phyloP scores from a whole-genome alignment of 768 basidiomycete species.

The Tulasnella sp. region DNA sequence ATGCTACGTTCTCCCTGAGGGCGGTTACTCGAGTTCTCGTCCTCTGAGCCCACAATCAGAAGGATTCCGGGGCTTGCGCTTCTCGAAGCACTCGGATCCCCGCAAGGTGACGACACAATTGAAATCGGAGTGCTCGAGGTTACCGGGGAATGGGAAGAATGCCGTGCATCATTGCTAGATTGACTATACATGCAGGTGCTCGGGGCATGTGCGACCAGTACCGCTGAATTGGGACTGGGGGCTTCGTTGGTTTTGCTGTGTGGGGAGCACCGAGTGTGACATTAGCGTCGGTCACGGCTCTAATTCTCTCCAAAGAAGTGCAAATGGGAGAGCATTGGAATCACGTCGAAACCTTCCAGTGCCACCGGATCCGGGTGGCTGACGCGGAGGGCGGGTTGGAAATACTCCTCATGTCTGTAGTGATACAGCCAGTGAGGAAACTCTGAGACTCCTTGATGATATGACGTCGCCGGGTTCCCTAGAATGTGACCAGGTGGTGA shows the following conservation, averaged over 20 bases:
- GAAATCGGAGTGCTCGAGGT: neutral
- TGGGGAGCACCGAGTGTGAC: too few species aligned
- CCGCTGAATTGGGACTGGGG: neutral
- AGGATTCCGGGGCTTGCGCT: neutral
- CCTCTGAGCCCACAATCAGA: too few species aligned
- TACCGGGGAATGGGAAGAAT: neutral
- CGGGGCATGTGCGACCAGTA: neutral
- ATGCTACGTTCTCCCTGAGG: neutral
- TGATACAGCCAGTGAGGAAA: neutral
- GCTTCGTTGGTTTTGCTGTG: too few species aligned
- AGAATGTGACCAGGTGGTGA: too few species aligned
- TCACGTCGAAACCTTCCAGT: constrained; percentile 13
- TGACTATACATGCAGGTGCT: neutral
- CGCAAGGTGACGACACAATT: neutral
- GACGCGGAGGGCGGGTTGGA: constrained; percentile 5
- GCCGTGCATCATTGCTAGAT: neutral
- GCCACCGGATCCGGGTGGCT: neutral
- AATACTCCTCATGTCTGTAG: neutral
- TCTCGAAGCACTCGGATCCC: neutral
- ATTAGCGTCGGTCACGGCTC: neutral
- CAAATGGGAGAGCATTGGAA: constrained; percentile 13
- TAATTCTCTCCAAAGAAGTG: neutral
- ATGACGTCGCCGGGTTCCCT: too few species aligned
- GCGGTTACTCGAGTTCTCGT: neutral
- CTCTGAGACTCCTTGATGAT: too few species aligned